phyloP scores from a whole-genome alignment of 352 stramenopile genomes.

The Phytopythium kandeliae region DNA sequence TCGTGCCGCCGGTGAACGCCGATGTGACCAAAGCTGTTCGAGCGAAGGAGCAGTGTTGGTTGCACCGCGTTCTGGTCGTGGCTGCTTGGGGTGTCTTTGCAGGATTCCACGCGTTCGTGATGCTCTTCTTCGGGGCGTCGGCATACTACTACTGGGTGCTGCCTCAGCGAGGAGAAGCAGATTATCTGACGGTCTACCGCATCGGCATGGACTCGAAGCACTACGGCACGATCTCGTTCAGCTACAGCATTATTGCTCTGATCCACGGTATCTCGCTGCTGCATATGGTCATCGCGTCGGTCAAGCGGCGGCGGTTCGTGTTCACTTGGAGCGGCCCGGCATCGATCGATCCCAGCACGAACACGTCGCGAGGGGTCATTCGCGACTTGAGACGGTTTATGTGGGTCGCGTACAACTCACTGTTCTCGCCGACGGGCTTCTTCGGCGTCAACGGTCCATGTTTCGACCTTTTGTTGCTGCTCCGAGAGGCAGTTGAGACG shows the following conservation, averaged over 20 bases:
- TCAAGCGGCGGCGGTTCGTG: background rate
- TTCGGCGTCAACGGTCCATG: slow-evolving; percentile 21
- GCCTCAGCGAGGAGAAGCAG: background rate
- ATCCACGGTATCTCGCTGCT: background rate
- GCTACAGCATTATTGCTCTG: background rate
- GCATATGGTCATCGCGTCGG: background rate
- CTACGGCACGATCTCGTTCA: background rate
- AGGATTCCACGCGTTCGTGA: background rate
- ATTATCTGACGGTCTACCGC: background rate
- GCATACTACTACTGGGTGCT: background rate
- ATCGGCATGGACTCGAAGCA: background rate
- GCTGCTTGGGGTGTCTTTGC: background rate
- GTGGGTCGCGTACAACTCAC: background rate
- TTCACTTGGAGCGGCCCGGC: background rate
- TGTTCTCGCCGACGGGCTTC: slow-evolving; percentile 21
- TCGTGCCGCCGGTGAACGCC: too few species aligned
- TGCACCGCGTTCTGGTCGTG: too few species aligned
- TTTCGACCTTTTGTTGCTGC: slow-evolving; percentile 19
- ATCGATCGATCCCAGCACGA: background rate
- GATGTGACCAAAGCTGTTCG: too few species aligned
- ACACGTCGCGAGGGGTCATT: too few species aligned
- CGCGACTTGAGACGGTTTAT: too few species aligned
- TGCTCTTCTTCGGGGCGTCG: background rate
- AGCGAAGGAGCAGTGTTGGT: too few species aligned
- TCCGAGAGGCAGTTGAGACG: slow-evolving; percentile 7